These are phyloP conservation scores for Irpex sp. DNA, from an alignment of 1,284 basidiomycete species.

Conservation along the genomic window DNA sequence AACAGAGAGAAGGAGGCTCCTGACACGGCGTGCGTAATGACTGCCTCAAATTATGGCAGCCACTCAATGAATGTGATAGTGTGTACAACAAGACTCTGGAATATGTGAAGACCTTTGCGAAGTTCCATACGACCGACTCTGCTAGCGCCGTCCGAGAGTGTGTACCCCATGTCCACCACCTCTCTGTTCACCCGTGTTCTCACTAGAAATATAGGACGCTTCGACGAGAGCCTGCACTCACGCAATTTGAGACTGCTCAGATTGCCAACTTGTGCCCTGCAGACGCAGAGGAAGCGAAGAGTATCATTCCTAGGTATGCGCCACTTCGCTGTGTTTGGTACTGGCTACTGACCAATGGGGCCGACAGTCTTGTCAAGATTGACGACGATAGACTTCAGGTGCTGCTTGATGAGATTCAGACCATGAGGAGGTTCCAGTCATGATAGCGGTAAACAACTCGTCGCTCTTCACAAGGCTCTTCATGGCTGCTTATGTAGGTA, in stretches of 20 bases:
- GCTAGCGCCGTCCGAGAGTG: conserved; percentile 88
- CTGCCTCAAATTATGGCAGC: background rate
- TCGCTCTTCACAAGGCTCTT: background rate
- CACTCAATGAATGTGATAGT: conserved; percentile 35
- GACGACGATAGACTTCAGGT: conserved; percentile 84
- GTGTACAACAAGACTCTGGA: conserved; percentile 92
- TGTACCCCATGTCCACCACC: conserved; percentile 23
- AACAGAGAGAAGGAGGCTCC: conserved; percentile 82
- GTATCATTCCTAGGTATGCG: conserved; percentile 78
- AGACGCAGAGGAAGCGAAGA: conserved; percentile 88
- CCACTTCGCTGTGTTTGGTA: background rate
- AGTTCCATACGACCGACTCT: conserved; percentile 85
- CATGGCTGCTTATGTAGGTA: too few relatives aligned
- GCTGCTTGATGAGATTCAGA: conserved; percentile 83
- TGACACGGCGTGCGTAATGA: conserved; percentile 68
- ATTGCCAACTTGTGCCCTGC: conserved; percentile 89
- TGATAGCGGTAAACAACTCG: conserved; percentile 26
- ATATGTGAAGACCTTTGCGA: conserved; percentile 88
- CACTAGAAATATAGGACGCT: conserved; percentile 48
- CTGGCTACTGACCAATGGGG: background rate
- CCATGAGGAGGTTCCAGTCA: conserved; percentile 85
- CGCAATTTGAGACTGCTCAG: conserved; percentile 91
- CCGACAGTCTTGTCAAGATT: conserved; percentile 71
- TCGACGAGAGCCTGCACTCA: conserved; percentile 70
- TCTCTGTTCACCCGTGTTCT: background rate